phyloP scores from a whole-genome alignment of 2,329 filamentous ascomycete genomes.

The Lasiodiplodia theobromae region DNA sequence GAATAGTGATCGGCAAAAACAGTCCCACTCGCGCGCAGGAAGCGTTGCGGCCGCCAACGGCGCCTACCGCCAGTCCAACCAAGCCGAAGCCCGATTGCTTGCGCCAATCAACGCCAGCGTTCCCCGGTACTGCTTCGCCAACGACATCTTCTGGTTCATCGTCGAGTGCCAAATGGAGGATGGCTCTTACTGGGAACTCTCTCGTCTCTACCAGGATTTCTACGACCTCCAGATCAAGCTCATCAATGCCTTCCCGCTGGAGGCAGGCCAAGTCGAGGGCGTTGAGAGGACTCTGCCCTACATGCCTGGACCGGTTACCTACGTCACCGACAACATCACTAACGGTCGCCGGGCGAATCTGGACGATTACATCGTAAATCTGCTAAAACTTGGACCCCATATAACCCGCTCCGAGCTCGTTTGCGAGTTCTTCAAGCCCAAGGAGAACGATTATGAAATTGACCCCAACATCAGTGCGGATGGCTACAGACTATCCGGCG shows the following conservation, averaged over 20 bases:
- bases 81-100: conserved; percentile 56
- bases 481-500: conserved; percentile 76
- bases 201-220: conserved; percentile 96
- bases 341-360: conserved; percentile 91
- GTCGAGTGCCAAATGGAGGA: conserved; percentile 92
- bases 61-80: conserved; percentile 26
- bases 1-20: conserved; percentile 18
- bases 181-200: conserved; percentile 89
- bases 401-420: conserved; percentile 86
- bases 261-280: conserved; percentile 82
- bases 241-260: conserved; percentile 86
- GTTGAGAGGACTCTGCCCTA: conserved; percentile 85
- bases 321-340: conserved; percentile 97
- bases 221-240: conserved; percentile 98
- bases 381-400: conserved; percentile 81
- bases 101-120: conserved; percentile 85
- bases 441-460: conserved; percentile 92
- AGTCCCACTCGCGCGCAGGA: conserved; percentile 33
- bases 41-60: conserved; percentile 24
- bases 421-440: conserved; percentile 87
- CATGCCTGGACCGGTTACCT: conserved; percentile 97
- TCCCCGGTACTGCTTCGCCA: conserved; percentile 91
- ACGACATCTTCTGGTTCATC: conserved; percentile 99
- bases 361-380: conserved; percentile 93
- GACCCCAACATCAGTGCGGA: conserved; percentile 72